A percentile compares a stretch with the other conserved stretches of the same genome.
Evolutionary conservation across 1,139 yeast species (phyloP).

Genomic region (Pichia norvegensis): DNA sequence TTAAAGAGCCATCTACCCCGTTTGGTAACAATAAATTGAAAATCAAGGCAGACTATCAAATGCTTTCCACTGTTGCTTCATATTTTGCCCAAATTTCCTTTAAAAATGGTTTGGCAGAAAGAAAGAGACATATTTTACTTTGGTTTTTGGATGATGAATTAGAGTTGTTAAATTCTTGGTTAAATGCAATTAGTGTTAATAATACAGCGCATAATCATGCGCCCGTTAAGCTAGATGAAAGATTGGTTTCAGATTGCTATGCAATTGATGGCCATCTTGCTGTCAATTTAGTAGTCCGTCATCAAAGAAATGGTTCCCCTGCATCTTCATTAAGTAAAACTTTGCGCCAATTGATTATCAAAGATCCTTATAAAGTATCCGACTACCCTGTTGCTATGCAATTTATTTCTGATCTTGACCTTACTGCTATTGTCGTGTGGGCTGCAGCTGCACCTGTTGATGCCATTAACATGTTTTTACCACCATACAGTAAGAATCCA

Average conservation of each 20-base stretch:
- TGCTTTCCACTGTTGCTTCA: conserved; percentile 47
- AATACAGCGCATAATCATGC: conserved; percentile 27
- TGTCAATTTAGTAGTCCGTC: conserved; percentile 58
- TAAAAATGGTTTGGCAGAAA: conserved; percentile 21
- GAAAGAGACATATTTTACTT: conserved; percentile 45
- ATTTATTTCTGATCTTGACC: conserved; percentile 40
- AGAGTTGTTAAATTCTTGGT: conserved; percentile 67
- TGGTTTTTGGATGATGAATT: conserved; percentile 73
- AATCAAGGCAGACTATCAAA: conserved; percentile 58
- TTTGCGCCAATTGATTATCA: conserved; percentile 15
- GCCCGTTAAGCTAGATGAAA: conserved; percentile 31
- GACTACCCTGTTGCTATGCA: conserved; percentile 59
- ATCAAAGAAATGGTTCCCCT: conserved; percentile 24
- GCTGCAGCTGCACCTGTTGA: conserved; percentile 74
- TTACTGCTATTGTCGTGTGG: conserved; percentile 59
- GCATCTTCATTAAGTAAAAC: conserved; percentile 13
- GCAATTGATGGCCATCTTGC: conserved; percentile 66
- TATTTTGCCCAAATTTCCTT: conserved; percentile 15
- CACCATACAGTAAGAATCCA: conserved; percentile 63
- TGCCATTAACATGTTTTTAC: conserved; percentile 76
- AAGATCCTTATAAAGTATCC: conserved; percentile 56
- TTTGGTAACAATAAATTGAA: conserved; percentile 75
- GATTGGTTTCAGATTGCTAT: conserved; percentile 49
- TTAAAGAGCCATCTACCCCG: conserved; percentile 58
- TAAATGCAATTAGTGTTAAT: conserved; percentile 55